phyloP scores from a whole-genome alignment of 352 stramenopile species.

The Globisporangium middletonii region DNA sequence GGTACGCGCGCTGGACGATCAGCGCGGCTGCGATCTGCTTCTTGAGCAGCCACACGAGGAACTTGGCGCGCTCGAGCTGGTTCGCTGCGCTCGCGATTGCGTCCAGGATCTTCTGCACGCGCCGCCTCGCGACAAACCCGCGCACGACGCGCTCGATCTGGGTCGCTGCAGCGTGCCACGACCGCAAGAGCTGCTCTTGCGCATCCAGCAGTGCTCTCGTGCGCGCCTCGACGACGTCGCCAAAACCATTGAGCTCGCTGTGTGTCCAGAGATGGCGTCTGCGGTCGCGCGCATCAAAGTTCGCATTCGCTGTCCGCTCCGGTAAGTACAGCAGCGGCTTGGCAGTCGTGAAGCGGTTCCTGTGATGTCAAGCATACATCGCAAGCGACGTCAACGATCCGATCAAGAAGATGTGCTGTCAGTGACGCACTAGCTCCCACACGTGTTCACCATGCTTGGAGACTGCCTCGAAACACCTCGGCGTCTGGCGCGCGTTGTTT shows the following conservation, averaged over 20 bases:
- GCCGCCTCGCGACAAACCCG: constrained; percentile 27
- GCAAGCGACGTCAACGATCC: neutral
- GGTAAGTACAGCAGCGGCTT: constrained; percentile 44
- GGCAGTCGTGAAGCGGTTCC: constrained; percentile 27
- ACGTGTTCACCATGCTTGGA: constrained; percentile 16
- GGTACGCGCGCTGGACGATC: constrained; percentile 32
- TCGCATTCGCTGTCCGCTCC: constrained; percentile 25
- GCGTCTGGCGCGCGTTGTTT: constrained; percentile 14
- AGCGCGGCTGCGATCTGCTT: constrained; percentile 20
- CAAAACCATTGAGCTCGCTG: constrained; percentile 36
- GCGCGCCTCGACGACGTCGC: constrained; percentile 27
- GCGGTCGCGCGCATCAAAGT: constrained; percentile 33
- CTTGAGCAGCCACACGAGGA: constrained; percentile 12
- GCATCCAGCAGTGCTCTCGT: constrained; percentile 22
- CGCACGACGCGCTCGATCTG: constrained; percentile 30
- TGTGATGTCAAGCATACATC: constrained; percentile 1
- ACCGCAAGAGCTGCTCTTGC: constrained; percentile 30
- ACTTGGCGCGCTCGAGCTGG: constrained; percentile 9
- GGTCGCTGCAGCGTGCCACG: constrained; percentile 36
- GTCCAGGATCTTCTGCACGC: constrained; percentile 24
- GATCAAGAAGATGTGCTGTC: neutral
- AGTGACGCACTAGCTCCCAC: neutral
- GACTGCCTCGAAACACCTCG: constrained; percentile 15
- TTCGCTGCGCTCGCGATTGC: constrained; percentile 21
- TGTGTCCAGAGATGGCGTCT: constrained; percentile 38